Evolutionary conservation across 495 filamentous ascomycete genomes (phyloP), one percentile per base, ranked within the genome.

Genomic region (Lasiosphaeris hirsuta): DNA sequence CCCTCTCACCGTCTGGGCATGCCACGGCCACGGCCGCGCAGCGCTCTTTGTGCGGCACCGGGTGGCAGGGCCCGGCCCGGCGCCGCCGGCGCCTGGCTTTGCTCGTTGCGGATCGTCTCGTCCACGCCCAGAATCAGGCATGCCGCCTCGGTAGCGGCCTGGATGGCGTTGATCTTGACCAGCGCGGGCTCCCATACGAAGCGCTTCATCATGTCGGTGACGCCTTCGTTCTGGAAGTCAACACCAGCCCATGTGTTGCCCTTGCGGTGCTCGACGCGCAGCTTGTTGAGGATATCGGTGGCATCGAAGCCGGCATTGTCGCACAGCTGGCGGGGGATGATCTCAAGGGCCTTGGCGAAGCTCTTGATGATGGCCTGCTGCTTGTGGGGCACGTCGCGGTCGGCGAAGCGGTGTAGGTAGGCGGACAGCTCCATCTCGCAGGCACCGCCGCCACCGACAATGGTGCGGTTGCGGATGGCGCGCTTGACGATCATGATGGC

Each of bases 401-500:
- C 93, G 56, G 95, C 94, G 63, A 86, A 96, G 56, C 86, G 80
- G 77, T 96, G 91, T 60, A 98, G 84, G 74, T 96, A 92, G 47
- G 90, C 86, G 6, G 91, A 96, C 47, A 97, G 72, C 75, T 97
- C 94, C 93, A 98, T 97, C 81, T 98, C 94, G 68, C 82, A 85
- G 11, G 94, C 93, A 65, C 94, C 94, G 61, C 94, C 94, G 57
- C 94, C 94, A 23, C 92, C 94, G 35, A 98, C 94, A 64, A 98
- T 96, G 63, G 83, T 89, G 59, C 87, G 86, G 76, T 97, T 93
- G 77, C 89, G 88, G 69, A 97, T 89, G 30, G 93, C 90, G 46
- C 95, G 91, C 81, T 96, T 97, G 61, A 98, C 94, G 61, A 98
- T 94, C 94, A 98, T 98, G 77, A 98, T 96, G 41, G 93, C 94